A percentile compares a stretch with the other conserved stretches of the same genome.
Conservation (phyloP, 2,329 filamentous ascomycete genomes). For the Penicillium sp. region DNA sequence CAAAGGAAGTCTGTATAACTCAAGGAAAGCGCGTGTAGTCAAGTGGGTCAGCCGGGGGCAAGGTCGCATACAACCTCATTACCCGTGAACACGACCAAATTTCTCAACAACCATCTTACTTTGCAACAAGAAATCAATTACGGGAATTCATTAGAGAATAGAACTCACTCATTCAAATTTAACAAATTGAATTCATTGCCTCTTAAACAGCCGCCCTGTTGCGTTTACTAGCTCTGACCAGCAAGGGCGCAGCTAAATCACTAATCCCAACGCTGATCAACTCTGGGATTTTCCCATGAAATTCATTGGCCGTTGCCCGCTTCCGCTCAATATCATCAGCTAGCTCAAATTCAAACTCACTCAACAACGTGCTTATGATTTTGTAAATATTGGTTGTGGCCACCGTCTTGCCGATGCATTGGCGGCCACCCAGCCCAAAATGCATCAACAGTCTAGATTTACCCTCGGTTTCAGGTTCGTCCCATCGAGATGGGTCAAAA, state of each 20-base stretch:
- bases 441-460: conserved; percentile 33
- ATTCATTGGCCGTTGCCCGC: neutral
- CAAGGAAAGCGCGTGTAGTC: neutral
- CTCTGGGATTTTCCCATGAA: neutral
- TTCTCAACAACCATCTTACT: neutral
- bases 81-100: neutral
- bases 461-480: conserved; percentile 12
- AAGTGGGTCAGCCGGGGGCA: neutral
- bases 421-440: conserved; percentile 34
- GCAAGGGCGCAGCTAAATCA: conserved; percentile 9
- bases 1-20: neutral
- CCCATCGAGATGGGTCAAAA: conserved; percentile 33
- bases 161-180: neutral
- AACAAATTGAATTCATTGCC: too few relatives aligned
- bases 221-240: conserved; percentile 8
- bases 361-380: conserved; percentile 30
- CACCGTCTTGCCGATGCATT: conserved; percentile 39
- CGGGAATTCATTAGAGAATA: neutral
- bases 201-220: neutral
- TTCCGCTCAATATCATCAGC: conserved; percentile 17
- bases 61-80: neutral
- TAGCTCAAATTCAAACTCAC: conserved; percentile 32
- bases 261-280: conserved; percentile 14
- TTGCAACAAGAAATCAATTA: neutral
- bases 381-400: conserved; percentile 39